Evolutionary conservation across 2,329 filamentous ascomycete genomes (phyloP), one percentile per base, ranked within the genome.

Genomic region (Zarea fungicola): DNA sequence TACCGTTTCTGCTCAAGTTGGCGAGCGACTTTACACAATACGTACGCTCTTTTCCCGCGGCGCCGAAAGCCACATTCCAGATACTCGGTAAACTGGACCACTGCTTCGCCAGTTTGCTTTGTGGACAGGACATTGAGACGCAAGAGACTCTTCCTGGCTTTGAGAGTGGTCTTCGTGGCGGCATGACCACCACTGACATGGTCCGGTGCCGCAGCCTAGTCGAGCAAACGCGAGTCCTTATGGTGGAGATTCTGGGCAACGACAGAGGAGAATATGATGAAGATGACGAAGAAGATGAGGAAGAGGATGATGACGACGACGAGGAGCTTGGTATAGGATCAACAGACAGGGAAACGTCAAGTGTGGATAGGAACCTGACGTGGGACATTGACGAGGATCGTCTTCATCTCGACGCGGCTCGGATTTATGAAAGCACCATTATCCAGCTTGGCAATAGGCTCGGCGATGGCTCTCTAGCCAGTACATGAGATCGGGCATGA

Each of bases 191-290:
- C 16, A 92, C 87, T 1, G 89, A 96, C 64, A 95, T 93, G 75
- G 89, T 97, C 7, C 80, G 92, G 34, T 85, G 91, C 55, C 85
- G 87, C 61, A 88, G 87, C 60, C 71, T 95, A 25, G 87, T 90
- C 0, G 87, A 95, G 61, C 79, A 84, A 55, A 87, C 86, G 14
- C 76, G 91, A 22, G 69, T 89, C 7, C 66, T 81, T 5, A 80
- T 92, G 50, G 80, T 89, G 1, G 82, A 87, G 51, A 77, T 83
- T 14, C 77, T 89, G 72, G 78, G 76, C 52, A 73, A 55, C 19
- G 59, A 57, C 4, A 53, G 50, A 0, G 43, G 51, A n/a, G 70
- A 70, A 2, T 69, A 76, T 9, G 70, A 71, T 11, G 70, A 70
- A 2, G 67, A 69, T 6, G 65, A 67, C 0, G 62, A 61, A 3